phyloP scores from a whole-genome alignment of 148 eudicot species.

The Agrostemma githago region DNA sequence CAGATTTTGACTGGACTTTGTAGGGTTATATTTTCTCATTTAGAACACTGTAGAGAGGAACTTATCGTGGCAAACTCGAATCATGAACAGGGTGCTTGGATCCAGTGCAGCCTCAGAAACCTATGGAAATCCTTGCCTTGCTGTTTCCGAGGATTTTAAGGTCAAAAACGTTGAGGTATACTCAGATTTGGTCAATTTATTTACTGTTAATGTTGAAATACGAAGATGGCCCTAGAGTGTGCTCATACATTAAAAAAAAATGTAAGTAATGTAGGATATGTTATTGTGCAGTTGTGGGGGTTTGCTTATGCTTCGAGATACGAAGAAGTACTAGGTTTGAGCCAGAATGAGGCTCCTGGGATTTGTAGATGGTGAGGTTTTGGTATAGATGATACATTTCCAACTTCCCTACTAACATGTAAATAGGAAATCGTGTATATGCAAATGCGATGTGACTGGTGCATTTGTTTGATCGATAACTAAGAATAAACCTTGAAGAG shows the following conservation, averaged over 20 bases:
- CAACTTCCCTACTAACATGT: slow-evolving; percentile 18
- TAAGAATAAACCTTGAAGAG: not conserved
- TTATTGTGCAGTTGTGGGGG: slow-evolving; percentile 76
- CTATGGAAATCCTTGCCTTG: slow-evolving; percentile 84
- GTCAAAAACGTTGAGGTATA: slow-evolving; percentile 93
- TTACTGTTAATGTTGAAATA: not conserved
- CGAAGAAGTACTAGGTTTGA: slow-evolving; percentile 57
- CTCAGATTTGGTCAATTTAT: not conserved
- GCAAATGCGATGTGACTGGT: not conserved
- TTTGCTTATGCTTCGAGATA: slow-evolving; percentile 82
- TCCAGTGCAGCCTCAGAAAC: slow-evolving; percentile 93
- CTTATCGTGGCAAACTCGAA: slow-evolving; percentile 7
- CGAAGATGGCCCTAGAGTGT: not conserved
- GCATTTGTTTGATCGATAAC: not conserved
- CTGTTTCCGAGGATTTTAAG: slow-evolving; percentile 59
- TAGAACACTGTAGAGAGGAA: not conserved
- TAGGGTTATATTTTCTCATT: not conserved
- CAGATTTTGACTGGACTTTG: not conserved
- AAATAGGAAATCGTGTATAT: slow-evolving; percentile 16
- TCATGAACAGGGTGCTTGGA: slow-evolving; percentile 54
- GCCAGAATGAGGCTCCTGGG: slow-evolving; percentile 73
- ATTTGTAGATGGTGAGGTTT: slow-evolving; percentile 57
- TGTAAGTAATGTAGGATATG: not conserved
- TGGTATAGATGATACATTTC: slow-evolving; percentile 10
- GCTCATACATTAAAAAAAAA: not conserved